Evolutionary conservation across 306 rosid species (phyloP), one percentile per base, ranked within the genome.

Genomic region (Glycine soja): DNA sequence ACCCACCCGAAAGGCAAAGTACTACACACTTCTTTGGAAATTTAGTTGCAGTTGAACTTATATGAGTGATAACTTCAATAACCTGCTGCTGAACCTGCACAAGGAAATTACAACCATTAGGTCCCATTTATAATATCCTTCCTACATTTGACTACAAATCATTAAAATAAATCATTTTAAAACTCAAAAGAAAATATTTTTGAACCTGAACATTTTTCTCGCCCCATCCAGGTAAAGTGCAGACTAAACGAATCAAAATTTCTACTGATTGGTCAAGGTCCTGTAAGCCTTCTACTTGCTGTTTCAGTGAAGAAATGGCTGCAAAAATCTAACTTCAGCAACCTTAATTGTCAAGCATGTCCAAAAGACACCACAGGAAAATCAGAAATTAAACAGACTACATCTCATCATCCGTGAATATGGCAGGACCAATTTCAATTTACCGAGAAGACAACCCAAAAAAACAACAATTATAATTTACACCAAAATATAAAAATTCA

Each of bases 201-300:
- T 70, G 36, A 85, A 93, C 99, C 98, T 96, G 99, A 90, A 96
- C 99, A 84, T 96, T 96, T 85, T 96, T 96, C 87, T 96, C 99
- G 59, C 91, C 88, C 99, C 99, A 96, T 38, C 99, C 99, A 80
- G 99, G 99, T 81, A 93, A 87, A 83, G 86, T 75, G 77, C 98
- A 92, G 32, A 96, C 88, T 84, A 96, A 87, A 80, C 97, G 95
- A 85, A 93, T 79, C 77, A 96, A 86, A 78, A 96, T 85, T 84
- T 93, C 99, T 59, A 87, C 93, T 3, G 91, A 92, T 38, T 70
- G 88, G 71, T 86, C 83, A 83, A 96, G 91, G 70, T 83, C 90
- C 70, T 89, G 91, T 69, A 96, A 85, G 76, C 90, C 90, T 81
- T 93, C 97, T 16, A 96, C 97, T 87, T 91, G 92, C 83, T 90